Evolutionary conservation across 1,284 basidiomycete genomes (phyloP).

Genomic region (Heterobasidion occidentale): DNA sequence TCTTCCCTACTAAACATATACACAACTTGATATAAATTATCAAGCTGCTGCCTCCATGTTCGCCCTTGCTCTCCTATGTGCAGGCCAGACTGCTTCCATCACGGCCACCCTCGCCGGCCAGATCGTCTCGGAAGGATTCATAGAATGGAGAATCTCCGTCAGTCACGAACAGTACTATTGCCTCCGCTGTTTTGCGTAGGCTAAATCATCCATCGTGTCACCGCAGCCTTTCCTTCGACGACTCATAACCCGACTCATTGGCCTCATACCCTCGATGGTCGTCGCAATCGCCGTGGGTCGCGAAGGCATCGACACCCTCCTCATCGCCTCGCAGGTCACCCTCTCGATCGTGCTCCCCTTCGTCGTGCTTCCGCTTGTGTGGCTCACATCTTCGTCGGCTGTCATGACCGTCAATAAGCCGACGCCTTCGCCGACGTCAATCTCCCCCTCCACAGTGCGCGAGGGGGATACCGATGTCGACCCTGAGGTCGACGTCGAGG

Average conservation of each 20-base stretch:
- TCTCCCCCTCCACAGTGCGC: not conserved
- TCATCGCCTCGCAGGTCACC: constrained; percentile 85
- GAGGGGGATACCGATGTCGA: not conserved
- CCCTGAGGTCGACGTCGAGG: not conserved
- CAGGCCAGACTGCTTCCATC: constrained; percentile 90
- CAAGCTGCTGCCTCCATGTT: constrained; percentile 76
- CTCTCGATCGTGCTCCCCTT: constrained; percentile 88
- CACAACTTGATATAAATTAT: not conserved
- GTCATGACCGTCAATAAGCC: constrained; percentile 57
- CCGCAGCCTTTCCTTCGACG: constrained; percentile 72
- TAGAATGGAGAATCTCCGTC: constrained; percentile 84
- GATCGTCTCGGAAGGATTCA: constrained; percentile 90
- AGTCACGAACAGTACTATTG: constrained; percentile 17
- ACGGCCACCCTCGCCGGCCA: constrained; percentile 92
- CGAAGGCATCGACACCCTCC: constrained; percentile 70
- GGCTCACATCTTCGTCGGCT: constrained; percentile 58
- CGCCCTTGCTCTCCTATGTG: constrained; percentile 76
- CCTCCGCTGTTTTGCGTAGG: not conserved
- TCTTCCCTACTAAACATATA: not conserved
- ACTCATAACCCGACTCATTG: constrained; percentile 76
- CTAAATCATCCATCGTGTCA: constrained; percentile 6
- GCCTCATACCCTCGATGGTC: constrained; percentile 80
- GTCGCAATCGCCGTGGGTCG: constrained; percentile 76
- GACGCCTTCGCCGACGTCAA: not conserved
- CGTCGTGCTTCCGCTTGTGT: constrained; percentile 75